A percentile compares a stretch with the other conserved stretches of the same genome.
Conservation (phyloP, 202 grass and related monocot species). For the Dendrocalamus latiflorus region DNA sequence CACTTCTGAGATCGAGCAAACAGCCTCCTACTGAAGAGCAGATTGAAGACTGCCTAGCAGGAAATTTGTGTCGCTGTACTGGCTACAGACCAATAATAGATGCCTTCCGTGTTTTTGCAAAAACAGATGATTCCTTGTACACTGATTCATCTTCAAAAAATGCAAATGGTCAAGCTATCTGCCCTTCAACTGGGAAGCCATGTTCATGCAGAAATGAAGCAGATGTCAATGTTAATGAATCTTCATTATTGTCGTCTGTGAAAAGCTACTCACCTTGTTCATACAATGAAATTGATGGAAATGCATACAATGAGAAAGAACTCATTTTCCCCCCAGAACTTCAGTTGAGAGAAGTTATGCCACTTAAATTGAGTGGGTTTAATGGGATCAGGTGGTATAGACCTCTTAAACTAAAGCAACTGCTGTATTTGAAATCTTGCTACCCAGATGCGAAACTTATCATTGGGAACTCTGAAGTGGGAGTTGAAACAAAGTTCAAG, state of each 20-base stretch:
- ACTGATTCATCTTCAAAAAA: slow-evolving; percentile 47
- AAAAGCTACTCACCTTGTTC: slow-evolving; percentile 58
- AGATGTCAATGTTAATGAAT: slow-evolving; percentile 17
- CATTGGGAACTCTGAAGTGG: slow-evolving; percentile 87
- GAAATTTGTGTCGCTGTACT: slow-evolving; percentile 96
- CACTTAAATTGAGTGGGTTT: slow-evolving; percentile 70
- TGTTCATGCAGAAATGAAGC: slow-evolving; percentile 59
- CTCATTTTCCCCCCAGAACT: slow-evolving; percentile 96
- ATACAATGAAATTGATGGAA: slow-evolving; percentile 79
- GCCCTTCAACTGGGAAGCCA: slow-evolving; percentile 84
- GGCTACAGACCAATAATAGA: slow-evolving; percentile 95
- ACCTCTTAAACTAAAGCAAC: slow-evolving; percentile 72
- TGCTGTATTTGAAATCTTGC: slow-evolving; percentile 65
- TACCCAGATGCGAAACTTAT: slow-evolving; percentile 80
- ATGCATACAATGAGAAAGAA: slow-evolving; percentile 66
- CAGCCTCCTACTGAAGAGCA: slow-evolving; percentile 73
- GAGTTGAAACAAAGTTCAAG: slow-evolving; percentile 94
- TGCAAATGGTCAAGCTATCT: slow-evolving; percentile 53
- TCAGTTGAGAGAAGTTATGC: slow-evolving; percentile 50
- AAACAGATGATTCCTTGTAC: slow-evolving; percentile 82
- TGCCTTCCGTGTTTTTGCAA: slow-evolving; percentile 89
- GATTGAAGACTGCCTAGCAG: slow-evolving; percentile 89
- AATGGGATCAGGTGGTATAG: slow-evolving; percentile 80
- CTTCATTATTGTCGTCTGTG: slow-evolving; percentile 20
- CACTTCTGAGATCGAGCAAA: slow-evolving; percentile 80